phyloP scores from a whole-genome alignment of 129 eudicot species.

The Heracleum sosnowskyi region DNA sequence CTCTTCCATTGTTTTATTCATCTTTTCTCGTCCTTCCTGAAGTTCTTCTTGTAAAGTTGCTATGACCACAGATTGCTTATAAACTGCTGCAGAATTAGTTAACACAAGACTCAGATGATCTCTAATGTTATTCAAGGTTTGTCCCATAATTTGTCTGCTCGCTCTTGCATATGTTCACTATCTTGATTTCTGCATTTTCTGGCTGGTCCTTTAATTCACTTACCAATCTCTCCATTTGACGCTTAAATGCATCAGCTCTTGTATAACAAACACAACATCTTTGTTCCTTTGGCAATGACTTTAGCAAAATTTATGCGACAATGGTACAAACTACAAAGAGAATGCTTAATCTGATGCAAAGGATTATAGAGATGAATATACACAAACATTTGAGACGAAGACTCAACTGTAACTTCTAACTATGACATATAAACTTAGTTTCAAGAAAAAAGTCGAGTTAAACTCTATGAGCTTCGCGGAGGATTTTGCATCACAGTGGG shows the following conservation, averaged over 20 bases:
- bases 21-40: neutral
- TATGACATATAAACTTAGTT: too few species aligned
- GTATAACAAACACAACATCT: neutral
- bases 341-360: constrained; percentile 38
- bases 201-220: neutral
- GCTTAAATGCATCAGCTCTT: neutral
- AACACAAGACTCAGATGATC: neutral
- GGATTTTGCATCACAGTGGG: constrained; percentile 42
- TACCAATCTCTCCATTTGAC: neutral
- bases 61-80: neutral
- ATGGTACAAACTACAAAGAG: neutral
- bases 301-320: neutral
- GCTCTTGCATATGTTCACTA: neutral
- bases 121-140: neutral
- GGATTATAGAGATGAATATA: too few species aligned
- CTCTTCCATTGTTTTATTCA: neutral
- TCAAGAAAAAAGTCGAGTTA: constrained; percentile 62
- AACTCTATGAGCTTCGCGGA: constrained; percentile 34
- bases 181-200: neutral
- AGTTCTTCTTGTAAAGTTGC: neutral
- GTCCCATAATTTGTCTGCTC: neutral
- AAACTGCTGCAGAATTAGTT: neutral
- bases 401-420: too few species aligned
- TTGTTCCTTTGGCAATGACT: neutral
- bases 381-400: too few species aligned